These are phyloP conservation scores for Andrographis paniculata DNA, from an alignment of 305 asterid species.

Conservation along the genomic window DNA sequence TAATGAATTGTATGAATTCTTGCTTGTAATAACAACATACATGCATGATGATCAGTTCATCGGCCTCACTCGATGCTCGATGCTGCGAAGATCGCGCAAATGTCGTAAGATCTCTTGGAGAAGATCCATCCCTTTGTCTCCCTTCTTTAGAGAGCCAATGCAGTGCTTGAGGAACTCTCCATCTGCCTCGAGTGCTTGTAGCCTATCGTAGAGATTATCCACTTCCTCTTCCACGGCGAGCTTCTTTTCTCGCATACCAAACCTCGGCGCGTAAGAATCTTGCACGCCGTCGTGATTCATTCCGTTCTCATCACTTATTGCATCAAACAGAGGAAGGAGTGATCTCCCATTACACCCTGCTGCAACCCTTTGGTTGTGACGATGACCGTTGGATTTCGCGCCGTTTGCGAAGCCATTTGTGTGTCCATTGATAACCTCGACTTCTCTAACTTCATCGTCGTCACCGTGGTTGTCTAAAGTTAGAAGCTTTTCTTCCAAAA, in stretches of 20 bases:
- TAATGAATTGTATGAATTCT: too few species aligned
- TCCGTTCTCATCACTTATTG: constrained; percentile 48
- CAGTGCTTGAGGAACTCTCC: constrained; percentile 88
- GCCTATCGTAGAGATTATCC: constrained; percentile 73
- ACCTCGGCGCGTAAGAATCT: neutral
- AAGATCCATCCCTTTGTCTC: constrained; percentile 93
- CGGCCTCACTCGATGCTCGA: constrained; percentile 53
- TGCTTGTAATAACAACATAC: too few species aligned
- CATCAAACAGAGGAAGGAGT: constrained; percentile 88
- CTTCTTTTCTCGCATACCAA: constrained; percentile 32
- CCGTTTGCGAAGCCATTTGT: constrained; percentile 38
- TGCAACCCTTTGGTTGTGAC: constrained; percentile 25
- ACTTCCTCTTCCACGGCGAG: constrained; percentile 70
- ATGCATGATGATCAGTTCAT: constrained; percentile 3
- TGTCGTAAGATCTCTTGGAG: constrained; percentile 90
- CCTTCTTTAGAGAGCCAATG: constrained; percentile 79
- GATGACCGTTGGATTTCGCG: constrained; percentile 33
- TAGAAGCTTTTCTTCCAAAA: constrained; percentile 70
- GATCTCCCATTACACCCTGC: constrained; percentile 45
- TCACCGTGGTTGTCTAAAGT: constrained; percentile 48
- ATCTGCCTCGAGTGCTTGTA: constrained; percentile 94
- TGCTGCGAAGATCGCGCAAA: constrained; percentile 63
- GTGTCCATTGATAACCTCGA: constrained; percentile 28
- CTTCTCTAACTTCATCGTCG: constrained; percentile 28
- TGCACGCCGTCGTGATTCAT: neutral